Base-by-base conservation (phyloP, 768 basidiomycete species). In the Crepidotus variabilis region DNA sequence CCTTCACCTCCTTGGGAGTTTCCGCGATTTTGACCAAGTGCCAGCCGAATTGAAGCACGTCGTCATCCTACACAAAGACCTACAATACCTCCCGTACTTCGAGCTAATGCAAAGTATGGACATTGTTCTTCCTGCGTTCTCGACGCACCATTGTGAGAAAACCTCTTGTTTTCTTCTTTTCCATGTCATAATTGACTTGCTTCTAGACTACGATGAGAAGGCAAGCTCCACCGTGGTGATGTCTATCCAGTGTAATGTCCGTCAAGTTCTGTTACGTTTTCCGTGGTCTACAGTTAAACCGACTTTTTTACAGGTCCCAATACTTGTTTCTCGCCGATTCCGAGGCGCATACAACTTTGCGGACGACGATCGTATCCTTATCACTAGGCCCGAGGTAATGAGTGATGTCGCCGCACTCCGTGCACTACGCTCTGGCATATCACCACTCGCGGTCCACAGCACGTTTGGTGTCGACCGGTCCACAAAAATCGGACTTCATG, bases 161-260 rank as follows among this genome's bases (percentile, higher is more conserved):
- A 2, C 13, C 13, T 43, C 11, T 5, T 2, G 4, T 43, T 20
- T 43, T 16, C 11, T 20, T 11, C 39, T 43, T 3, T 43, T 16
- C 4, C 39, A 43, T 20, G 39, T 43, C 14, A 5, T 20, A 16
- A 43, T 5, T 43, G 14, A 43, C 18, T 43, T 20, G 39, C 22
- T 58, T 50, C 53, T 28, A 60, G 35, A 28, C 28, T 32, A 11
- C 56, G 39, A 43, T 11, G 39, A 43, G 39, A 43, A 60, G 32
- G 60, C 60, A 2, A 60, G 60, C 32, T 60, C 60, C 6, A 57
- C 55, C 22, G 57, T 60, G 28, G 60, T 54, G 13, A 60, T 60
- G 60, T 54, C 56, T 2, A 54, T 57, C 47, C 56, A 60, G 35
- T 35, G 23, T 8, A 55, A 60, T 21, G 60, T 60, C 10, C 6